Base-by-base conservation (phyloP, 352 stramenopile species). In the Vaucheria bursata region DNA sequence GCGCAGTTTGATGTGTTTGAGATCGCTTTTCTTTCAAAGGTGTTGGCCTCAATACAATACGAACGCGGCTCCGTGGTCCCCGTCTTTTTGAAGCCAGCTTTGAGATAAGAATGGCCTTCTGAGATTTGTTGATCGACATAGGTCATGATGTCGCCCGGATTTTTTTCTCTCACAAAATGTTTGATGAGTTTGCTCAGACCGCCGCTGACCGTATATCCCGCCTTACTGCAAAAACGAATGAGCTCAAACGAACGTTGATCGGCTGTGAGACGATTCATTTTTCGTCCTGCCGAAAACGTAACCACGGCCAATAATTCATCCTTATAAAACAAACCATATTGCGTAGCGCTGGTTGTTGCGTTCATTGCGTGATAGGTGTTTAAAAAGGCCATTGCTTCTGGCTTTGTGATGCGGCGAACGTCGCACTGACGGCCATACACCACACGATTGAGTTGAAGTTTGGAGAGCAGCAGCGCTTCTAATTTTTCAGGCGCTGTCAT, bases 241-340 rank as follows among this genome's bases (percentile, higher is more conserved):
- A 59, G 25, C 25, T 59, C 45, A 59, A 59, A 59, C 45, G 45
- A 59, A 18, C 25, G 45, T 59, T 59, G 18, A 18, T 25, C 45
- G 18, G 18, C 45, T 18, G 45, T 18, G 12, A 59, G 25, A 25
- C 45, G 45, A 25, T 59, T 59, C 45, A 59, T 59, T 59, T 59
- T 59, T 59, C 45, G 18, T 59, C 45, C 45, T 59, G 18, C 25
- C 45, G 45, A 59, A 59, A 59, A 59, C 18, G 45, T 18, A 59
- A 25, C 45, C 25, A 59, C 45, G 45, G 12, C 45, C 18, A 59
- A 18, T 59, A 59, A 59, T 59, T 59, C 45, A 59, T 59, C 45
- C 25, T 59, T 59, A 59, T 59, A 59, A 59, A 59, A 59, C 25
- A 59, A 59, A 25, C 45, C 45, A 25, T 59, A 59, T 18, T 59